Evolutionary conservation across 139 green algal species (phyloP).

Genomic region (Pleodorina starrii): DNA sequence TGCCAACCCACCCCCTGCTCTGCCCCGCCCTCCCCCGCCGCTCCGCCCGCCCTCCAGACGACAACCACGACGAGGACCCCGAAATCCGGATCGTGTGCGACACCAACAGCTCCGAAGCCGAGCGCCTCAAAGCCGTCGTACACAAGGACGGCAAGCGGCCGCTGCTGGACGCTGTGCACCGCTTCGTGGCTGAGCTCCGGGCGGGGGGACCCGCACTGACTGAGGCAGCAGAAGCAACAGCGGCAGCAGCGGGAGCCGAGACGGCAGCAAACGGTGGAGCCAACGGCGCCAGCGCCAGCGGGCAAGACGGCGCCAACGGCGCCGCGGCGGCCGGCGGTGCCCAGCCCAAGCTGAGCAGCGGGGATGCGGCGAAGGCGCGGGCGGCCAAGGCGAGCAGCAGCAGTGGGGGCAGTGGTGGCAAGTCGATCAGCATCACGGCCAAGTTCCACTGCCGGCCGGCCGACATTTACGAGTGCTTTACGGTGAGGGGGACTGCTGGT

Average conservation of each 20-base stretch:
- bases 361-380: neutral
- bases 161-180: conserved; percentile 58
- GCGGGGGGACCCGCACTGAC: conserved; percentile 61
- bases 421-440: conserved; percentile 72
- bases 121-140: conserved; percentile 47
- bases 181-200: conserved; percentile 82
- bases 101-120: conserved; percentile 8
- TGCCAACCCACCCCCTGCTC: too few relatives aligned
- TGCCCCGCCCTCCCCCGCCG: too few relatives aligned
- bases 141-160: conserved; percentile 55
- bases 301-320: conserved; percentile 19
- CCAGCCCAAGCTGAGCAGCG: conserved; percentile 27
- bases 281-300: neutral
- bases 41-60: conserved; percentile 79
- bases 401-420: conserved; percentile 20
- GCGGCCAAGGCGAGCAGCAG: neutral
- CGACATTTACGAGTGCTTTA: conserved; percentile 92
- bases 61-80: conserved; percentile 93
- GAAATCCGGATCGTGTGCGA: conserved; percentile 72
- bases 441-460: conserved; percentile 75
- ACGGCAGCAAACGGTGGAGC: conserved; percentile 19
- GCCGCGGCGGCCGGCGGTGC: neutral
- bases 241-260: neutral
- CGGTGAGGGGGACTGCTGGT: too few relatives aligned
- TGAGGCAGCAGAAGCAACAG: neutral